A percentile compares a stretch with the other conserved stretches of the same genome.
phyloP scores from a whole-genome alignment of 1,139 yeast genomes.

The Debaryomyces sp. region DNA sequence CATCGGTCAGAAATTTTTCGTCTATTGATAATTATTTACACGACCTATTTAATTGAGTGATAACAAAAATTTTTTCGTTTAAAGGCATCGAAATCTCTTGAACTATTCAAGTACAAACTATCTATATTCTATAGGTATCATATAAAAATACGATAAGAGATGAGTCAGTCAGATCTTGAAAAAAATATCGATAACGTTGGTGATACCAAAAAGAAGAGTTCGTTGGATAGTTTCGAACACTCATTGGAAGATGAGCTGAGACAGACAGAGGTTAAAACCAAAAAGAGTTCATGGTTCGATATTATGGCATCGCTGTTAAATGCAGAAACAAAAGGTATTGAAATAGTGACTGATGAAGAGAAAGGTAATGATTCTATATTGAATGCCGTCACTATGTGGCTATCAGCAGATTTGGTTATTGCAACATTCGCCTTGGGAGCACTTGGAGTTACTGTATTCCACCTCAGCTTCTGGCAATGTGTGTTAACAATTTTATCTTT shows the following conservation, averaged over 20 bases:
- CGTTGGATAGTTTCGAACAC: constrained; percentile 8
- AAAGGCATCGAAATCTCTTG: not conserved
- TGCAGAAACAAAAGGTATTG: constrained; percentile 73
- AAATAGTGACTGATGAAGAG: constrained; percentile 67
- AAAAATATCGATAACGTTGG: not conserved
- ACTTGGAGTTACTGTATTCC: constrained; percentile 64
- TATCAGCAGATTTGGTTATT: constrained; percentile 86
- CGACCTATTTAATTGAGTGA: not conserved
- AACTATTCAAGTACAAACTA: not conserved
- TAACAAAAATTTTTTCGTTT: not conserved
- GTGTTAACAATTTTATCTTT: constrained; percentile 69
- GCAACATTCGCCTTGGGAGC: constrained; percentile 85
- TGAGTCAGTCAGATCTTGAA: not conserved
- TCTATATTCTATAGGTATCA: not conserved
- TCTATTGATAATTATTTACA: not conserved
- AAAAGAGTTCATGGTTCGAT: constrained; percentile 3
- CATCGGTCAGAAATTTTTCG: not conserved
- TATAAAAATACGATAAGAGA: not conserved
- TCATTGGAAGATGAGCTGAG: not conserved
- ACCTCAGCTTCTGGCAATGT: constrained; percentile 66
- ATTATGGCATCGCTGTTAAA: constrained; percentile 22
- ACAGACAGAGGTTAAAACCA: not conserved
- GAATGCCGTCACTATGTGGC: constrained; percentile 89
- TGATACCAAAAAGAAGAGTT: constrained; percentile 3
- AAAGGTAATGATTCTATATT: constrained; percentile 61